phyloP scores from a whole-genome alignment of 768 basidiomycete species.

The Leccinum arenicola region DNA sequence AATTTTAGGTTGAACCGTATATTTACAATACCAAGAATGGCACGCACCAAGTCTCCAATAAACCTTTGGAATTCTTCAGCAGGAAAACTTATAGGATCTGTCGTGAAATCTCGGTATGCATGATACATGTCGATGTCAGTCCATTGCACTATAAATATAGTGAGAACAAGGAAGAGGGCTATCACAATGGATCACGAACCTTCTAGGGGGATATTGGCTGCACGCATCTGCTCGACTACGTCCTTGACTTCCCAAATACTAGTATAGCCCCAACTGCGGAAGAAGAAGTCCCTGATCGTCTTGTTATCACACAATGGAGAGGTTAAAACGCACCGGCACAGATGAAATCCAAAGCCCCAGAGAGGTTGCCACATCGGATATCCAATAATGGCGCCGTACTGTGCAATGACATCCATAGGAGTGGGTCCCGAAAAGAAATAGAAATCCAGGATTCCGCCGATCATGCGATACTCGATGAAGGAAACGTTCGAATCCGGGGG shows the following conservation, averaged over 20 bases:
- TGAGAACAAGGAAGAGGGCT: neutral
- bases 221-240: constrained; percentile 55
- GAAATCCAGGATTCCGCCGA: constrained; percentile 74
- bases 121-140: constrained; percentile 74
- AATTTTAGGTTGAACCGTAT: neutral
- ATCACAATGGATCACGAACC: constrained; percentile 32
- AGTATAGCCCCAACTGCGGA: constrained; percentile 41
- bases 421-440: constrained; percentile 65
- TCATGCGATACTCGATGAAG: constrained; percentile 64
- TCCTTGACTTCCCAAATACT: constrained; percentile 52
- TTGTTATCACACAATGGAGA: neutral
- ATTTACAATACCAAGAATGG: neutral
- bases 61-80: constrained; percentile 49
- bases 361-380: constrained; percentile 65
- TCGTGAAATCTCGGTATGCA: constrained; percentile 65
- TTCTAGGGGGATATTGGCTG: constrained; percentile 70
- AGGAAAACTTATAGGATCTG: constrained; percentile 63
- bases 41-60: constrained; percentile 51
- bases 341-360: constrained; percentile 77
- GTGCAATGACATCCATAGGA: constrained; percentile 56
- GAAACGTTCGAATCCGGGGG: constrained; percentile 53
- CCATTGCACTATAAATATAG: constrained; percentile 54
- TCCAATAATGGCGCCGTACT: constrained; percentile 64
- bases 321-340: constrained; percentile 46
- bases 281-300: neutral